Percentiles rank a stretch among this genome's conserved stretches.
These are phyloP conservation scores for Raffaelea deltoideospora DNA, from an alignment of 2,329 filamentous ascomycete genomes.

Conservation along the genomic window DNA sequence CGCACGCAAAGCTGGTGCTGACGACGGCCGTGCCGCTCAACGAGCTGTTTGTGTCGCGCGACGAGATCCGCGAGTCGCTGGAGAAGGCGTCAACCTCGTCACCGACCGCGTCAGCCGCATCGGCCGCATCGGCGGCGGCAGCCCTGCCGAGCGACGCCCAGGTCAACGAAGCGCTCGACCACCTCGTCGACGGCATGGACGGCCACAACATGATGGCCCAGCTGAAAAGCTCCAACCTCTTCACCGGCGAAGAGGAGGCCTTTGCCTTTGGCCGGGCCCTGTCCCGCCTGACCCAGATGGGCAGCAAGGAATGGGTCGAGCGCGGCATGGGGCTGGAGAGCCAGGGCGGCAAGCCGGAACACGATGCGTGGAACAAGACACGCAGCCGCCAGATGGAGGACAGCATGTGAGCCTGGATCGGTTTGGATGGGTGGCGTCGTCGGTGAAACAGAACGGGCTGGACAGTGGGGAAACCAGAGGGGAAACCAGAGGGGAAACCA, in stretches of 20 bases:
- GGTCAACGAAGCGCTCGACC: conserved; percentile 56
- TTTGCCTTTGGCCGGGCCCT: conserved; percentile 91
- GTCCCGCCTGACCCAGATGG: conserved; percentile 80
- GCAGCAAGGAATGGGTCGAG: conserved; percentile 88
- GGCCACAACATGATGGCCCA: conserved; percentile 55
- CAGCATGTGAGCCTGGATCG: conserved; percentile 44
- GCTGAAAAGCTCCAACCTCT: conserved; percentile 74
- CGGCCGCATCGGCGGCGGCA: not conserved
- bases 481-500: no score
- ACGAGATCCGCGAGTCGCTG: conserved; percentile 49
- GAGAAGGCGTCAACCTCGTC: conserved; percentile 5
- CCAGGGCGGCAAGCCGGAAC: conserved; percentile 48
- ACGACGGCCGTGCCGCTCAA: conserved; percentile 75
- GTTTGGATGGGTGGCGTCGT: no score
- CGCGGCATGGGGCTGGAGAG: conserved; percentile 54
- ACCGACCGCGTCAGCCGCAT: conserved; percentile 20
- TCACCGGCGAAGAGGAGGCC: conserved; percentile 87
- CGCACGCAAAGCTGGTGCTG: conserved; percentile 82
- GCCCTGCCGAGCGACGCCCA: conserved; percentile 15
- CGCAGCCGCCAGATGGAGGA: conserved; percentile 55
- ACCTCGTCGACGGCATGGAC: conserved; percentile 76
- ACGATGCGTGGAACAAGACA: conserved; percentile 49
- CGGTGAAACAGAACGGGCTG: no score
- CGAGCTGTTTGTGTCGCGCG: conserved; percentile 68
- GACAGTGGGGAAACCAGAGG: no score